phyloP scores from a whole-genome alignment of 176 grass and related monocot genomes.

The Oryza meridionalis region DNA sequence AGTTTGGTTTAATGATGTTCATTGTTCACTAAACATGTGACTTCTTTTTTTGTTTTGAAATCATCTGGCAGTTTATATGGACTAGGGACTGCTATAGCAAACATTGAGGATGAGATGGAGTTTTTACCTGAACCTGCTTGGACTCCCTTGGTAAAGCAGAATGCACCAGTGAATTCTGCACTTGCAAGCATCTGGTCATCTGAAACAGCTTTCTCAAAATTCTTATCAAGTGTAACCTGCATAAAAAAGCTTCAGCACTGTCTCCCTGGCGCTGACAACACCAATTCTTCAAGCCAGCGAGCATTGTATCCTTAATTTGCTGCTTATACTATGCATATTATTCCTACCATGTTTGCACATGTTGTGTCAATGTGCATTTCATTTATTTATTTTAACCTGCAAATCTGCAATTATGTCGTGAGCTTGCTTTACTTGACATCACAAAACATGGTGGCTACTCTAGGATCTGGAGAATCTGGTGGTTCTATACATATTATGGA shows the following conservation, averaged over 20 bases:
- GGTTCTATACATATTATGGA: slow-evolving; percentile 66
- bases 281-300: slow-evolving; percentile 39
- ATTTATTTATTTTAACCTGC: neutral
- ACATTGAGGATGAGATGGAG: slow-evolving; percentile 41
- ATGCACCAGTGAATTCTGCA: slow-evolving; percentile 31
- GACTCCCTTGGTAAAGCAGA: slow-evolving; percentile 36
- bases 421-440: slow-evolving; percentile 61
- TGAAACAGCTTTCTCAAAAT: slow-evolving; percentile 28
- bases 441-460: slow-evolving; percentile 66
- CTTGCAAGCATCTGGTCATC: slow-evolving; percentile 53
- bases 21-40: slow-evolving; percentile 2
- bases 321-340: slow-evolving; percentile 25
- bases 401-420: slow-evolving; percentile 17
- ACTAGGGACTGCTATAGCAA: slow-evolving; percentile 28
- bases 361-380: slow-evolving; percentile 18
- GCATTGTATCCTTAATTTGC: slow-evolving; percentile 67
- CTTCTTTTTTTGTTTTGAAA: slow-evolving; percentile 19
- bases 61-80: slow-evolving; percentile 51
- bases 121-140: slow-evolving; percentile 53
- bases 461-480: slow-evolving; percentile 59
- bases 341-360: slow-evolving; percentile 4
- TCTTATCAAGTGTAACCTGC: slow-evolving; percentile 60
- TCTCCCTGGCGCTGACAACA: slow-evolving; percentile 17
- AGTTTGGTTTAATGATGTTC: neutral
- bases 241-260: slow-evolving; percentile 47